phyloP scores from a whole-genome alignment of 495 filamentous ascomycete genomes.

The Rostrohypoxylon terebratum region DNA sequence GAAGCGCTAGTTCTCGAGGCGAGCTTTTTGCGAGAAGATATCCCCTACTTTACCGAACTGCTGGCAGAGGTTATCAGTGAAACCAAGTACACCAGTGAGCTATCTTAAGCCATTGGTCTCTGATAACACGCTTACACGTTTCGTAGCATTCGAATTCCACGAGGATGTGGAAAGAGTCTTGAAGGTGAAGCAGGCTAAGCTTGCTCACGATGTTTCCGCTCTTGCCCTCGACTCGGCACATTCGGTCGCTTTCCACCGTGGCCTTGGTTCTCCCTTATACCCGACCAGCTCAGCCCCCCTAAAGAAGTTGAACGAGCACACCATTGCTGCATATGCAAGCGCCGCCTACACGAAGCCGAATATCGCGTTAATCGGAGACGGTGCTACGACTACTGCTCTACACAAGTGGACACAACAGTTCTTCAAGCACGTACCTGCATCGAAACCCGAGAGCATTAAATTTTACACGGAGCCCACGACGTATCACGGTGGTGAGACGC shows the following conservation, averaged over 20 bases:
- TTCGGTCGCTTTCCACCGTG: constrained; percentile 90
- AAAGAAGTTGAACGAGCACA: constrained; percentile 77
- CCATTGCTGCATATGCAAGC: constrained; percentile 76
- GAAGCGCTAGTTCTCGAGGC: constrained; percentile 92
- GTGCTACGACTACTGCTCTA: constrained; percentile 78
- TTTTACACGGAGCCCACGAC: constrained; percentile 68
- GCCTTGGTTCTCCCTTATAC: constrained; percentile 81
- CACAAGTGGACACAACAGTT: constrained; percentile 93
- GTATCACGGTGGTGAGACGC: constrained; percentile 95
- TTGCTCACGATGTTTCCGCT: constrained; percentile 72
- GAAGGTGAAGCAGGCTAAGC: constrained; percentile 74
- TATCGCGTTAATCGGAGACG: constrained; percentile 90
- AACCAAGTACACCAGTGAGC: constrained; percentile 86
- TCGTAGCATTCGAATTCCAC: constrained; percentile 82
- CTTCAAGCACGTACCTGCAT: constrained; percentile 70
- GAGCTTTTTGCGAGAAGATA: constrained; percentile 92
- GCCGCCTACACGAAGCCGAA: constrained; percentile 87
- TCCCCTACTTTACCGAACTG: constrained; percentile 97
- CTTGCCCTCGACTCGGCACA: constrained; percentile 89
- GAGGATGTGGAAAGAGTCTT: constrained; percentile 84
- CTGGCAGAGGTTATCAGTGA: constrained; percentile 89
- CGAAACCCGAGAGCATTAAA: constrained; percentile 50
- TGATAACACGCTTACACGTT: constrained; percentile 34
- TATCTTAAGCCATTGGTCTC: constrained; percentile 39
- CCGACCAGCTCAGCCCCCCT: constrained; percentile 75